Percentiles rank a stretch among this genome's conserved stretches.
These are phyloP conservation scores for Spathaspora girioi DNA, from an alignment of 805 yeast species.

Conservation along the genomic window DNA sequence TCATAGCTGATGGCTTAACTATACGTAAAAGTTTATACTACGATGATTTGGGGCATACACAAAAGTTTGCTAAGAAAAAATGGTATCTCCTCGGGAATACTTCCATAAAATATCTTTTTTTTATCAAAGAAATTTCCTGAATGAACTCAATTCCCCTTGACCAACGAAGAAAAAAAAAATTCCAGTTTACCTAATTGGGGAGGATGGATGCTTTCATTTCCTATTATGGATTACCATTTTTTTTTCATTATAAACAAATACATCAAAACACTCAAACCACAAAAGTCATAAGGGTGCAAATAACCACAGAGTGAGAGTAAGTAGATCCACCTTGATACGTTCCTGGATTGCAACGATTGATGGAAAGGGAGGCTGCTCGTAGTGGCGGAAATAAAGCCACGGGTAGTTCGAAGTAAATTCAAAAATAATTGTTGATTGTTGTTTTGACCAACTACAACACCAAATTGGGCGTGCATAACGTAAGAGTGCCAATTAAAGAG, in stretches of 20 bases:
- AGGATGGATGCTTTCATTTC: slow-evolving; percentile 1
- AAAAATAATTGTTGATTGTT: neutral
- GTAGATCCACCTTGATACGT: neutral
- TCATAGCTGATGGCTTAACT: neutral
- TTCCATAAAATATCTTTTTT: neutral
- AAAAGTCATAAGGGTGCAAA: neutral
- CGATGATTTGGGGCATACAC: neutral
- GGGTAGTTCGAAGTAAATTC: neutral
- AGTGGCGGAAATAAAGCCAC: neutral
- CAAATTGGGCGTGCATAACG: neutral
- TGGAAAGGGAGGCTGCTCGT: neutral
- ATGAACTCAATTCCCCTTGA: neutral
- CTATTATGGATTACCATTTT: slow-evolving; percentile 2
- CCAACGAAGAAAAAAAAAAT: neutral
- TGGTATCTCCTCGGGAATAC: no score
- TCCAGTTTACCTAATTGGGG: slow-evolving; percentile 1
- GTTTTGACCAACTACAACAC: neutral
- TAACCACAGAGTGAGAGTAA: neutral
- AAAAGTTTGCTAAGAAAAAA: no score
- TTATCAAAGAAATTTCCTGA: slow-evolving; percentile 1
- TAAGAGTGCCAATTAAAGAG: neutral
- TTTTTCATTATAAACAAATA: slow-evolving; percentile 1
- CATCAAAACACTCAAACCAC: neutral
- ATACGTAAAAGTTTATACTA: no score
- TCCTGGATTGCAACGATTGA: neutral